Base-by-base conservation (phyloP, 345 rosid genomes). In the Eucalyptus polyanthemos region DNA sequence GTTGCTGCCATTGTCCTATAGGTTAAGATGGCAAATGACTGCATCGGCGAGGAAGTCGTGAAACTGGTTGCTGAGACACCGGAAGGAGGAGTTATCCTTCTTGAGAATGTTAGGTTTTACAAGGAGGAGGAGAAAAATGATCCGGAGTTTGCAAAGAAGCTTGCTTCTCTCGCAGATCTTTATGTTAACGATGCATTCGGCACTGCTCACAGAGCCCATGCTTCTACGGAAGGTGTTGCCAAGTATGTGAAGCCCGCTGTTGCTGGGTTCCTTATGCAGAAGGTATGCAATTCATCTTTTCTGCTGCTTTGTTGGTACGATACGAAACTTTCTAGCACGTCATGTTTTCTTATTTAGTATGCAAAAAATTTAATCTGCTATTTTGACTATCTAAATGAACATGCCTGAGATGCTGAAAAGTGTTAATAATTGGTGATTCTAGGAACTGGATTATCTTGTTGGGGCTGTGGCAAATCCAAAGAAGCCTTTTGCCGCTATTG, bases 101-200 rank as follows among this genome's bases (percentile, higher is more conserved):
- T 97, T 87, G 99, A 97, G 92, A 97, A 97, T 86, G 98, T 96
- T 87, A 94, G 98, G 92, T 97, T 97, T 93, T 89, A 97, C 92
- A 97, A 94, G 94, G 99, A 96, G 89, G 99, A 97, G 93, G 99
- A 97, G 93, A 97, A 97, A 94, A 97, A 97, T 60, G 99, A 96
- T 3, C 98, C 99, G 14, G 99, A 95, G 88, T 96, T 95, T 87
- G 97, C 99, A 34, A 95, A 96, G 97, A 96, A 97, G 94, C 97
- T 97, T 62, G 98, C 99, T 87, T 90, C 98, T n/a, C 89, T 97
- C 2, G 99, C 97, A 45, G 99, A 96, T 90, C 91, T 96, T 47
- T 97, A 94, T 90, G 98, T 97, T 42, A 97, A 97, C 69, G 99
- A 97, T 93, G 99, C 99, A 34, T 97, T 96, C 17, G 99, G 98